Evolutionary conservation across 352 stramenopile genomes (phyloP).

Genomic region (Phytophthora hibernalis): DNA sequence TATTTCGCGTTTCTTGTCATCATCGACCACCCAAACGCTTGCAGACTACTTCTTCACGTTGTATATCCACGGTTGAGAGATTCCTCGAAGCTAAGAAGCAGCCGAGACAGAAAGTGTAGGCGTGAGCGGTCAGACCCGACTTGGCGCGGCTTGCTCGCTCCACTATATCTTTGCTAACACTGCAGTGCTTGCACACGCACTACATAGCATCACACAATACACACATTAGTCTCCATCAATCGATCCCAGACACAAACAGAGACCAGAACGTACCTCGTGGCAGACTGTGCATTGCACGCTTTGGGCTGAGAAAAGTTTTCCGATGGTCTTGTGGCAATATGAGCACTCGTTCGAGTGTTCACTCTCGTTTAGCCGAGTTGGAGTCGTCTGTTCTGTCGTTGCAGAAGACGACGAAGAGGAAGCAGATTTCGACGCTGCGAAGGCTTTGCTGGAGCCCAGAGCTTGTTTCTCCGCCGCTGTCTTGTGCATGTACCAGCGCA

Average conservation of each 20-base stretch:
- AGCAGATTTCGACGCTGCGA: constrained; percentile 30
- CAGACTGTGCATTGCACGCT: constrained; percentile 32
- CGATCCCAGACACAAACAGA: neutral
- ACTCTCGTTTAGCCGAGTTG: constrained; percentile 12
- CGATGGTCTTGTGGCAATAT: constrained; percentile 28
- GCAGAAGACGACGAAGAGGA: constrained; percentile 21
- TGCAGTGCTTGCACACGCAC: constrained; percentile 37
- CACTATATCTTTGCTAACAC: constrained; percentile 34
- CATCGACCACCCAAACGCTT: constrained; percentile 6
- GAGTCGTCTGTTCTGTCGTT: constrained; percentile 1
- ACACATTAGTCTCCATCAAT: constrained; percentile 7
- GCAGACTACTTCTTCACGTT: constrained; percentile 45
- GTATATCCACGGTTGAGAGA: constrained; percentile 33
- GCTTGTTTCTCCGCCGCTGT: constrained; percentile 12
- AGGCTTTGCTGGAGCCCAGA: constrained; percentile 10
- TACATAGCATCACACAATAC: constrained; percentile 2
- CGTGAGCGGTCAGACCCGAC: constrained; percentile 20
- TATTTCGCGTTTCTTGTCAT: neutral
- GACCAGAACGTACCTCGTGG: constrained; percentile 18
- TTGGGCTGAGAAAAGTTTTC: constrained; percentile 24
- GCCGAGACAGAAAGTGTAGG: constrained; percentile 48
- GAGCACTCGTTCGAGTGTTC: constrained; percentile 5
- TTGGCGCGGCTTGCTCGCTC: constrained; percentile 21
- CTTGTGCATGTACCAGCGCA: constrained; percentile 56
- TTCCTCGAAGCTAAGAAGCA: constrained; percentile 44